Conservation (phyloP, 2,329 filamentous ascomycete species). For the Claviceps sp. region DNA sequence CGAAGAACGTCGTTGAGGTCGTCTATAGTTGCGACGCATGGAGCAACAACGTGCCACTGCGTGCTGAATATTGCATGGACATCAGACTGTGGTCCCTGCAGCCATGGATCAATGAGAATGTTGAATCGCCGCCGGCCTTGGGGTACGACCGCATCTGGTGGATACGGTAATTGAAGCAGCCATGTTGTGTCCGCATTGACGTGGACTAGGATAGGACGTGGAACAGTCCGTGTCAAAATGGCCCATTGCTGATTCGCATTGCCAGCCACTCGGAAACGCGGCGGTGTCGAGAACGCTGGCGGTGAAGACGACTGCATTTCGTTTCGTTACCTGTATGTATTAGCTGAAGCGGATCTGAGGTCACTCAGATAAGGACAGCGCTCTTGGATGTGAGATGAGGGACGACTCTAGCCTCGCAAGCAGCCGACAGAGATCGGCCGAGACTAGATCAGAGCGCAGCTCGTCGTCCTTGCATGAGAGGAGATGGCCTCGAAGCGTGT, state of each 20-base stretch:
- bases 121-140: conserved; percentile 44
- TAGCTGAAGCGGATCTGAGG: neutral
- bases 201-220: conserved; percentile 40
- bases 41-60: conserved; percentile 46
- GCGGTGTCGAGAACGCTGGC: neutral
- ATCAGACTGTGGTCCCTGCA: conserved; percentile 48
- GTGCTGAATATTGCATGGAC: conserved; percentile 51
- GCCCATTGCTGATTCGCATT: conserved; percentile 9
- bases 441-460: neutral
- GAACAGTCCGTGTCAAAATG: conserved; percentile 7
- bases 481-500: neutral
- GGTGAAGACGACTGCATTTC: neutral
- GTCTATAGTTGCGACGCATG: conserved; percentile 37
- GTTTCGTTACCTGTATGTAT: neutral
- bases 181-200: conserved; percentile 55
- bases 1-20: conserved; percentile 40
- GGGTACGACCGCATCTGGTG: conserved; percentile 25
- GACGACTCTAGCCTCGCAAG: neutral
- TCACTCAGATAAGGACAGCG: neutral
- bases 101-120: conserved; percentile 53
- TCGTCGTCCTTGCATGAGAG: neutral
- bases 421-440: neutral
- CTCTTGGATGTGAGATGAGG: neutral
- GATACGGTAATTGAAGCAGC: conserved; percentile 51
- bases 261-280: conserved; percentile 8